Percentiles rank a stretch among this genome's conserved stretches.
phyloP scores from a whole-genome alignment of 441 rosid species.

The Lepidium campestre region DNA sequence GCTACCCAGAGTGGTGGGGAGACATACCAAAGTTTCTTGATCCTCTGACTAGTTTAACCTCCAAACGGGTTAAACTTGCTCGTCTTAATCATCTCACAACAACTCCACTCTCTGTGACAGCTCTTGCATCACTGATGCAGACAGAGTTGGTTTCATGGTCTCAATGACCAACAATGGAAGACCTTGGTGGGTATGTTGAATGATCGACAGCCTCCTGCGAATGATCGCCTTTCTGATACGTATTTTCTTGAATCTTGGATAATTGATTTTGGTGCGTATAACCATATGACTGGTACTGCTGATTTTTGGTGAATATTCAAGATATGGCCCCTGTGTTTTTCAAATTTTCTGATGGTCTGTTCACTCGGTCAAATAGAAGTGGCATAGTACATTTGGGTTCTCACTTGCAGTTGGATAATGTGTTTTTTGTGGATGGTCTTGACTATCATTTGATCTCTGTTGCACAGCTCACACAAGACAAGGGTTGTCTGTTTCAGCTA shows the following conservation, averaged over 20 bases:
- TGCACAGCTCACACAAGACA: neutral
- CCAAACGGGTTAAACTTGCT: neutral
- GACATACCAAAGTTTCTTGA: neutral
- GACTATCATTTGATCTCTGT: too few species aligned
- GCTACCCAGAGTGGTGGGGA: neutral
- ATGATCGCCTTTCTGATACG: neutral
- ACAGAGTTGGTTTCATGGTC: neutral
- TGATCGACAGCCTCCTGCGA: neutral
- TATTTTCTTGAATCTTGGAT: neutral
- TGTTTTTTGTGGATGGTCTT: too few species aligned
- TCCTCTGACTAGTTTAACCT: neutral
- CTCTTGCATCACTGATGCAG: too few species aligned
- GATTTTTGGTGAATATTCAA: too few species aligned
- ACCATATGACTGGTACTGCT: neutral
- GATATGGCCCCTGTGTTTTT: too few species aligned
- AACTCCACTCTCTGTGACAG: too few species aligned
- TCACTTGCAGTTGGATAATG: too few species aligned
- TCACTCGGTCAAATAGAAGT: too few species aligned
- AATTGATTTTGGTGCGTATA: neutral
- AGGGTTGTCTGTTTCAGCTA: neutral
- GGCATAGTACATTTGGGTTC: too few species aligned
- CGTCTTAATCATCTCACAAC: too few species aligned
- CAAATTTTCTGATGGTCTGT: too few species aligned
- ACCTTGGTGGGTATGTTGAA: neutral
- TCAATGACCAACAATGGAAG: neutral